These are phyloP conservation scores for Erodium moschatum DNA, from an alignment of 441 rosid species.

Conservation along the genomic window DNA sequence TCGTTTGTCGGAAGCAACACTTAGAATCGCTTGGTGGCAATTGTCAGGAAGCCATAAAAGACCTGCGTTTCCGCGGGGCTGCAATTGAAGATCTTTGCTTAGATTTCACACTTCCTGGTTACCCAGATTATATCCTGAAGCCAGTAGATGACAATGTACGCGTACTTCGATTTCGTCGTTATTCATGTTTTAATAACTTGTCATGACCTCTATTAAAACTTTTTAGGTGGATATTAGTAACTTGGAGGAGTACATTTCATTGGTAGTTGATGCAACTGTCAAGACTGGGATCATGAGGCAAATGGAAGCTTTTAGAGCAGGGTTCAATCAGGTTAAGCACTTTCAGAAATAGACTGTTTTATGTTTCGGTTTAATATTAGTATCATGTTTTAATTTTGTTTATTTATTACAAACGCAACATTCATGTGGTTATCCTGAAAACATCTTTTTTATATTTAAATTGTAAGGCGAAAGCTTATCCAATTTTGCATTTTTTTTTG, in stretches of 20 bases:
- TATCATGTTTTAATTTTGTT: not conserved
- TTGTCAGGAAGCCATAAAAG: constrained; percentile 31
- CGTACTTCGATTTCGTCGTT: constrained; percentile 3
- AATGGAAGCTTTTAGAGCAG: constrained; percentile 87
- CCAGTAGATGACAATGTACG: constrained; percentile 73
- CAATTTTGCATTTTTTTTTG: not conserved
- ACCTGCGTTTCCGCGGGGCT: constrained; percentile 53
- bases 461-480: not conserved
- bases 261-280: constrained; percentile 87
- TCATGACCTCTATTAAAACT: constrained; percentile 10
- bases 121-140: constrained; percentile 76
- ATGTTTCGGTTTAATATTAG: not conserved
- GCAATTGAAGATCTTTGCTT: constrained; percentile 76
- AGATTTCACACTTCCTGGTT: constrained; percentile 93
- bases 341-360: not conserved
- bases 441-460: not conserved
- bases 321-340: constrained; percentile 81
- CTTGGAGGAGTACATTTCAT: constrained; percentile 75
- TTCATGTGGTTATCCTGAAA: not conserved
- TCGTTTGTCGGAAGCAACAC: constrained; percentile 68
- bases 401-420: not conserved
- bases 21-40: constrained; percentile 46
- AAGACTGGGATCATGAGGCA: constrained; percentile 73
- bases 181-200: not conserved
- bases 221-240: constrained; percentile 66